These are phyloP conservation scores for Puccinia horiana DNA, from an alignment of 1,284 basidiomycete genomes.

Conservation along the genomic window DNA sequence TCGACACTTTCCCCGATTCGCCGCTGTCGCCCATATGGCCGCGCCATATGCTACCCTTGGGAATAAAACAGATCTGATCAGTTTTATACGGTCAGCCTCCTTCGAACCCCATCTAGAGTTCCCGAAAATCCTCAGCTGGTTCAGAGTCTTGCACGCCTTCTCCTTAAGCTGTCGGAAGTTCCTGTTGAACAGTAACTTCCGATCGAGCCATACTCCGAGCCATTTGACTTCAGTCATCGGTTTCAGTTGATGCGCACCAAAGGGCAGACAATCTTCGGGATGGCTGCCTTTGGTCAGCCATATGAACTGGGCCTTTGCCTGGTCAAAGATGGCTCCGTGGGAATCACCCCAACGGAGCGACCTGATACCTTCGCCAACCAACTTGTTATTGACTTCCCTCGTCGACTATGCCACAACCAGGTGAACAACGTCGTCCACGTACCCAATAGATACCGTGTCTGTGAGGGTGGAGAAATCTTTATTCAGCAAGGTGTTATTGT, in stretches of 20 bases:
- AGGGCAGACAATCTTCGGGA: no score
- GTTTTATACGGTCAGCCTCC: neutral
- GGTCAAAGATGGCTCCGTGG: constrained; percentile 9
- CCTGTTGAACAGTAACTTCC: no score
- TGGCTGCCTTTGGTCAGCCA: constrained; percentile 1
- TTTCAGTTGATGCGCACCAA: no score
- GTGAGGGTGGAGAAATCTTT: neutral
- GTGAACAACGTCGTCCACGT: neutral
- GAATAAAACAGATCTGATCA: neutral
- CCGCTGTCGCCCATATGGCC: neutral
- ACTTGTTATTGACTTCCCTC: neutral
- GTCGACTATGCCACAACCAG: neutral
- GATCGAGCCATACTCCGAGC: no score
- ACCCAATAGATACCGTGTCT: constrained; percentile 1
- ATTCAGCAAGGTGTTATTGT: neutral
- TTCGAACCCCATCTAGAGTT: neutral
- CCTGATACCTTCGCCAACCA: neutral
- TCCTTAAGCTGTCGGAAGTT: no score
- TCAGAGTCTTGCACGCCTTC: no score
- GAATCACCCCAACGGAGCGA: neutral
- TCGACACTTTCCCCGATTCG: neutral
- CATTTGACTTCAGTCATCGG: no score
- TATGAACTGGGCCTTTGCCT: constrained; percentile 1
- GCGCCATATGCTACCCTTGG: neutral
- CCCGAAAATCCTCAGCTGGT: neutral